A percentile compares a stretch with the other conserved stretches of the same genome.
Conservation (phyloP, 345 rosid genomes). For the Cardiospermum halicacabum region DNA sequence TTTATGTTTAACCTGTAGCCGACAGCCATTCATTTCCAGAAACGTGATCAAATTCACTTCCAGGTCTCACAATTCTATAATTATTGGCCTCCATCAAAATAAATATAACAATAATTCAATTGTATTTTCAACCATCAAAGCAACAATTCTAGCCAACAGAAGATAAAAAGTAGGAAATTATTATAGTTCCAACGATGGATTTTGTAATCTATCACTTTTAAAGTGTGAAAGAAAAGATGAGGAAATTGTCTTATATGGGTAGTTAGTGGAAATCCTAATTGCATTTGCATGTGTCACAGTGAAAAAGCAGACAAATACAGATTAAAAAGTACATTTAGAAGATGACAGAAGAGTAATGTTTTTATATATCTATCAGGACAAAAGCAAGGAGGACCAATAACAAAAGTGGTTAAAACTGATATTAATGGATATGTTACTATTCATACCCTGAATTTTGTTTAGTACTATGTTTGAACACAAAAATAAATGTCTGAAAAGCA, state of each 20-base stretch:
- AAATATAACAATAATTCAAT: no score
- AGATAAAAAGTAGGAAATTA: background rate
- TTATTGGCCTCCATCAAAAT: background rate
- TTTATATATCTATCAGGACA: background rate
- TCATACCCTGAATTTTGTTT: background rate
- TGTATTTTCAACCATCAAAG: no score
- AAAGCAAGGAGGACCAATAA: background rate
- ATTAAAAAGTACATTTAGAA: background rate
- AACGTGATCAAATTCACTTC: conserved; percentile 17
- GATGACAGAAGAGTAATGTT: background rate
- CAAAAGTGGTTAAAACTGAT: background rate
- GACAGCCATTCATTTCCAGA: conserved; percentile 2
- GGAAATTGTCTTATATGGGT: background rate
- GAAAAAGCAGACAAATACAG: background rate
- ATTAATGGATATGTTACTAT: background rate
- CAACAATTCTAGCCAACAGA: background rate
- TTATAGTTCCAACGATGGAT: background rate
- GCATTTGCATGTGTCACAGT: background rate
- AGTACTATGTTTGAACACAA: conserved; percentile 2
- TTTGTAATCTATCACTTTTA: background rate
- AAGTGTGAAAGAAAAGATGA: background rate
- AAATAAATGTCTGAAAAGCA: background rate
- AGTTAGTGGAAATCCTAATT: background rate
- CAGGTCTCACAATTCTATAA: background rate
- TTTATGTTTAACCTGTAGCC: background rate